phyloP scores from a whole-genome alignment of 2,329 filamentous ascomycete species.

The Colletotrichum tropicicola region DNA sequence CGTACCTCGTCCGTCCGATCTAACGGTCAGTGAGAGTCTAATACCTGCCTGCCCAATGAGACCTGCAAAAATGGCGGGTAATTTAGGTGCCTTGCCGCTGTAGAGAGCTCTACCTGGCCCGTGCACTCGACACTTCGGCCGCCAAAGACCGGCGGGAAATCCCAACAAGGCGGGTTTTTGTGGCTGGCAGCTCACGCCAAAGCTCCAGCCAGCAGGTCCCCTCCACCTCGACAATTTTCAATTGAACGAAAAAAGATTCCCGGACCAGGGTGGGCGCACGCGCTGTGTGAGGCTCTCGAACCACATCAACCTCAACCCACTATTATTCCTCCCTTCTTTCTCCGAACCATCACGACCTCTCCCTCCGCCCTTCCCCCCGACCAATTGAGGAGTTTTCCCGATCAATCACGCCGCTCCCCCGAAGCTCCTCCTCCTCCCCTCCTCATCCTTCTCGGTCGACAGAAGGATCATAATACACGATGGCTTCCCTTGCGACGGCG shows the following conservation, averaged over 20 bases:
- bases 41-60: too few relatives aligned
- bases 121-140: background rate
- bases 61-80: background rate
- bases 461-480: conserved; percentile 41
- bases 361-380: background rate
- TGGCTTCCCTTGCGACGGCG: conserved; percentile 73
- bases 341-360: conserved; percentile 5
- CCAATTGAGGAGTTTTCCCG: background rate
- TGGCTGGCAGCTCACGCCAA: background rate
- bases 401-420: background rate
- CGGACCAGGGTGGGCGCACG: background rate
- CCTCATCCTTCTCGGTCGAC: background rate
- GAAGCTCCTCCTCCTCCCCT: background rate
- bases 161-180: conserved; percentile 20
- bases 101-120: too few relatives aligned
- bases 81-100: too few relatives aligned
- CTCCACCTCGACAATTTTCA: conserved; percentile 18
- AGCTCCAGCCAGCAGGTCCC: conserved; percentile 4
- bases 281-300: background rate
- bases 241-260: conserved; percentile 9
- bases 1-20: conserved; percentile 6
- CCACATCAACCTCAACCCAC: conserved; percentile 24
- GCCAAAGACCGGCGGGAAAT: conserved; percentile 14
- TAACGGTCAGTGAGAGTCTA: conserved; percentile 7
- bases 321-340: conserved; percentile 19